These are phyloP conservation scores for Cyclotella sp. DNA, from an alignment of 108 stramenopile species.

Conservation along the genomic window DNA sequence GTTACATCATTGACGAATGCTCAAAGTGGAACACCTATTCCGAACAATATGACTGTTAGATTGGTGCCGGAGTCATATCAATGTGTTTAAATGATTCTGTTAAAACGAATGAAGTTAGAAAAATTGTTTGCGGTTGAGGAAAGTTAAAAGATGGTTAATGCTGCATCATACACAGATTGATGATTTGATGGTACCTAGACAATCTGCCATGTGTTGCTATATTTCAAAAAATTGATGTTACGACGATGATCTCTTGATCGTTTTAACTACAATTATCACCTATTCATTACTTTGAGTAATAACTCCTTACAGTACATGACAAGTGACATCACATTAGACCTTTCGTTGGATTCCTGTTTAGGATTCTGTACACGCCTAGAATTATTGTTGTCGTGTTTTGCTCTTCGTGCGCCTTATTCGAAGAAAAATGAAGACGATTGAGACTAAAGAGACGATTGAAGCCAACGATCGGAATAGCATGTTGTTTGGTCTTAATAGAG, in stretches of 20 bases:
- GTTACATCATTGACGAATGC: conserved; percentile 69
- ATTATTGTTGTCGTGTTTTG: no score
- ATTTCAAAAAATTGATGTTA: background rate
- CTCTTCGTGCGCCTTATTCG: no score
- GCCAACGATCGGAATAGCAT: no score
- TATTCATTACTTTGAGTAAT: background rate
- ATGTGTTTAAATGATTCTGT: conserved; percentile 54
- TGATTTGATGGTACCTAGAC: background rate
- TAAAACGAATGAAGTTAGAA: background rate
- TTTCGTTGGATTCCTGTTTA: no score
- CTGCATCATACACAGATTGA: background rate
- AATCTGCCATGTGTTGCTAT: background rate
- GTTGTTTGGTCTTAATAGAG: background rate
- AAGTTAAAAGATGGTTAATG: background rate
- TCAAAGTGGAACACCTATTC: conserved; percentile 75
- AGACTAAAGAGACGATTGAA: no score
- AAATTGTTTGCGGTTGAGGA: background rate
- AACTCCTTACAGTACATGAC: background rate
- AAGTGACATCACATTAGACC: background rate
- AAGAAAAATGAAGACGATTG: no score
- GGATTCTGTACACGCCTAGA: no score
- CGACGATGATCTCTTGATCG: background rate
- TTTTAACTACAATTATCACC: conserved; percentile 9
- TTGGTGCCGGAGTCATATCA: conserved; percentile 77
- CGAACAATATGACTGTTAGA: conserved; percentile 73